Conservation (phyloP, 805 yeast species). For the Wickerhamiella kazuoi region DNA sequence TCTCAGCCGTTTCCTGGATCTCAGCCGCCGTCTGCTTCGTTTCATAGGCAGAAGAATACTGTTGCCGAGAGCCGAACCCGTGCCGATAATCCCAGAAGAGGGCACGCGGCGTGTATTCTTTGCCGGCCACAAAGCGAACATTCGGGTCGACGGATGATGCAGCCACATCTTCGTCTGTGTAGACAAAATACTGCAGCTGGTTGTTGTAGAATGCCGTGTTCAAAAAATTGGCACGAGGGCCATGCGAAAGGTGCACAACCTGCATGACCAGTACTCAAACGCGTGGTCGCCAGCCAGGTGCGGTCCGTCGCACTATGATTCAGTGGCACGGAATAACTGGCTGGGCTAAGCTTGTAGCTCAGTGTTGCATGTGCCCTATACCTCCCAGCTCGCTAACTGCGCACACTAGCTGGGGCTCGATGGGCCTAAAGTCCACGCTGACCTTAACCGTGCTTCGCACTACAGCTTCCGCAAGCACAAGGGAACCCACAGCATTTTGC, state of each 20-base stretch:
- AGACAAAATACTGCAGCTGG: slow-evolving; percentile 54
- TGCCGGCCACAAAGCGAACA: slow-evolving; percentile 30
- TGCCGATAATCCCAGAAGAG: slow-evolving; percentile 64
- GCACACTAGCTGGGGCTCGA: too few relatives aligned
- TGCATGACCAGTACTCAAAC: slow-evolving; percentile 38
- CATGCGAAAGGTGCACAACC: slow-evolving; percentile 49
- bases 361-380: background rate
- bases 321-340: too few relatives aligned
- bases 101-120: slow-evolving; percentile 65
- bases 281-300: background rate
- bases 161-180: slow-evolving; percentile 18
- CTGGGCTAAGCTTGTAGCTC: too few relatives aligned
- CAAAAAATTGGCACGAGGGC: slow-evolving; percentile 61
- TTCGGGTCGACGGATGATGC: slow-evolving; percentile 26
- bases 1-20: slow-evolving; percentile 1
- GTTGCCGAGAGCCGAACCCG: slow-evolving; percentile 40
- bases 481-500: too few relatives aligned
- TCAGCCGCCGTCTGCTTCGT: slow-evolving; percentile 3
- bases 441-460: too few relatives aligned
- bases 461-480: too few relatives aligned
- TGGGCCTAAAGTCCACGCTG: too few relatives aligned
- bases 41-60: slow-evolving; percentile 9
- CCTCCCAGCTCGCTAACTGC: too few relatives aligned
- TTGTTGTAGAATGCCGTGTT: slow-evolving; percentile 63
- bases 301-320: too few relatives aligned